Evolutionary conservation across 805 yeast genomes (phyloP).

Genomic region (Spencermartinsiella europaea): DNA sequence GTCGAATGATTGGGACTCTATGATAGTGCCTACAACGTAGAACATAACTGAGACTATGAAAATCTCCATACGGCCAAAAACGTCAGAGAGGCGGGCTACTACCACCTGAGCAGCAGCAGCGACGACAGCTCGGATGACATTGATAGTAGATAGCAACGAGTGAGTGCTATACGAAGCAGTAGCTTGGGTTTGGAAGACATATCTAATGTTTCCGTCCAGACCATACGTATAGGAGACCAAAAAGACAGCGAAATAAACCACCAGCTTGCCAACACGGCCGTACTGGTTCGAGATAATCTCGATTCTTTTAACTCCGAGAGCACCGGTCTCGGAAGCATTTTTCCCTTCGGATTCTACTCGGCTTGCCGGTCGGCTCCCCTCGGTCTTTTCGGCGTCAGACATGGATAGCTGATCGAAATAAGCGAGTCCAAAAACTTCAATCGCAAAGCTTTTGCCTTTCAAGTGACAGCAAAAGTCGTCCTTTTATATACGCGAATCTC

Average conservation of each 20-base stretch:
- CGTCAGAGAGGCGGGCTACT: conserved; percentile 59
- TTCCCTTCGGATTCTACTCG: conserved; percentile 1
- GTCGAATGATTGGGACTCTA: conserved; percentile 55
- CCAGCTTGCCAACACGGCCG: conserved; percentile 33
- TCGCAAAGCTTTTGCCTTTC: not conserved
- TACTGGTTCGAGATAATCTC: conserved; percentile 53
- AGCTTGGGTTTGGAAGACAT: conserved; percentile 47
- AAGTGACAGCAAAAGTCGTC: not conserved
- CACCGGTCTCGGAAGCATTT: conserved; percentile 11
- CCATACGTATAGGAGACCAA: conserved; percentile 55
- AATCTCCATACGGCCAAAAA: conserved; percentile 59
- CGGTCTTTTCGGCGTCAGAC: not conserved
- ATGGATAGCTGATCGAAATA: too few species aligned
- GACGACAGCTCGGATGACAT: conserved; percentile 52
- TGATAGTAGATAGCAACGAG: conserved; percentile 53
- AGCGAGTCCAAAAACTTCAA: too few species aligned
- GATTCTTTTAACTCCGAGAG: conserved; percentile 48
- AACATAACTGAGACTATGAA: conserved; percentile 46
- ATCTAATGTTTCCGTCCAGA: conserved; percentile 49
- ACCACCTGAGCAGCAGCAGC: conserved; percentile 65
- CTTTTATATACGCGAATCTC: not conserved
- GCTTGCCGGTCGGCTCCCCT: not conserved
- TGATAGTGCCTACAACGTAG: conserved; percentile 58
- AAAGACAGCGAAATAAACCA: conserved; percentile 47
- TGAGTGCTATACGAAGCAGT: conserved; percentile 49